phyloP scores from a whole-genome alignment of 164 flowering plant genomes.

The Stephania japonica region DNA sequence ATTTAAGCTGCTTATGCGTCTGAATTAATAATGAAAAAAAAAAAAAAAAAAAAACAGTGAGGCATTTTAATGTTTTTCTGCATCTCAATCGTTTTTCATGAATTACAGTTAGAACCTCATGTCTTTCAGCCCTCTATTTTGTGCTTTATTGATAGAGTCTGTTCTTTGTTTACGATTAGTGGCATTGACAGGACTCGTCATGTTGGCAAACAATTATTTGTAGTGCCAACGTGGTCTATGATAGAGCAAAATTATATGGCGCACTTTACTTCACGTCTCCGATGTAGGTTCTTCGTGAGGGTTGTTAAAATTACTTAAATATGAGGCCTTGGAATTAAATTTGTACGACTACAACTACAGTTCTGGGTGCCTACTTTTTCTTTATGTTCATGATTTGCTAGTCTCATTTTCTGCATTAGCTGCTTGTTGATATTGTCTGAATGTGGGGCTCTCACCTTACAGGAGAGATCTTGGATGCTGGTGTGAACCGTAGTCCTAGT shows the following conservation, averaged over 20 bases:
- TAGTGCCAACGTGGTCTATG: neutral
- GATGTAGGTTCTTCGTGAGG: neutral
- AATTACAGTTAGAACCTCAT: neutral
- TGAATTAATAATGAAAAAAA: neutral
- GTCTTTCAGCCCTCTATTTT: neutral
- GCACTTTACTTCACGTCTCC: neutral
- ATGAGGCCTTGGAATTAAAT: neutral
- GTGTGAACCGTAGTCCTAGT: slow-evolving; percentile 95
- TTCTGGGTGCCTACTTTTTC: neutral
- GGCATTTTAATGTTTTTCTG: neutral
- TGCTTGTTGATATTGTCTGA: neutral
- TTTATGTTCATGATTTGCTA: neutral
- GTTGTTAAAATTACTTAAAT: neutral
- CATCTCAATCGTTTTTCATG: neutral
- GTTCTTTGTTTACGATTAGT: neutral
- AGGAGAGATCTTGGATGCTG: slow-evolving; percentile 91
- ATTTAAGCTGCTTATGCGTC: neutral
- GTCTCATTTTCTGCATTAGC: neutral
- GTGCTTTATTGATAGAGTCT: neutral
- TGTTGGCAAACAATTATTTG: neutral
- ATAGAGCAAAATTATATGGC: neutral
- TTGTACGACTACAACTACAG: neutral
- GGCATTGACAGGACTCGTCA: too few species aligned
- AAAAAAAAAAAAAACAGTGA: neutral
- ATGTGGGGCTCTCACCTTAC: slow-evolving; percentile 19